Percentiles rank a stretch among this genome's conserved stretches.
Conservation (phyloP, 352 stramenopile species). For the Halophytophthora batemanensis region DNA sequence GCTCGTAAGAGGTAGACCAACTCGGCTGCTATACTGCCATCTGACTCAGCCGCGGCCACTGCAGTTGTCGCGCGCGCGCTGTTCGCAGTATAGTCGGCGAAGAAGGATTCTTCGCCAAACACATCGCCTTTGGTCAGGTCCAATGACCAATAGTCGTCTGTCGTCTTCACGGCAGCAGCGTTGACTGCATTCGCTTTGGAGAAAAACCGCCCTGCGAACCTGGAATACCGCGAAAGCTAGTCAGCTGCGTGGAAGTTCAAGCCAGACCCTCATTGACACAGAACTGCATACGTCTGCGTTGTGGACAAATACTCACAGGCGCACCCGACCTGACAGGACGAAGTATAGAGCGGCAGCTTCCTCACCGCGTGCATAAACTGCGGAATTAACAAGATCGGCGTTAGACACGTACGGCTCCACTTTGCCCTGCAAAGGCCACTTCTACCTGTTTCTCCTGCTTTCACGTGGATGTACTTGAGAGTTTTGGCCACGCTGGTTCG, state of each 20-base stretch:
- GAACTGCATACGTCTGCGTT: too few species aligned
- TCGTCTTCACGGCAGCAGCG: background rate
- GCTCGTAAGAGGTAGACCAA: constrained; percentile 24
- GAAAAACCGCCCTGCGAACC: constrained; percentile 5
- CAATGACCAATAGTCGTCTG: constrained; percentile 21
- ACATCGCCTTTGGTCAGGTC: constrained; percentile 32
- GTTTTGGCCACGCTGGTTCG: constrained; percentile 1
- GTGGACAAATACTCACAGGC: constrained; percentile 6
- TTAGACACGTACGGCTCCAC: too few species aligned
- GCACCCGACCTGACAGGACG: constrained; percentile 11
- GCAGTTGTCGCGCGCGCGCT: constrained; percentile 25
- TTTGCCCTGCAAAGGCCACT: too few species aligned
- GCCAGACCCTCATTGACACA: too few species aligned
- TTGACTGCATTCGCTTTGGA: background rate
- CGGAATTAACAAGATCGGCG: too few species aligned
- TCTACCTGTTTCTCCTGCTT: constrained; percentile 7
- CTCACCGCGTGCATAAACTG: constrained; percentile 11
- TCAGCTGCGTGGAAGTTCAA: too few species aligned
- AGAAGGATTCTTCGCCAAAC: constrained; percentile 42
- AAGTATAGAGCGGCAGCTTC: constrained; percentile 8
- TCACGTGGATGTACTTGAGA: constrained; percentile 5
- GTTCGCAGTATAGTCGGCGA: too few species aligned
- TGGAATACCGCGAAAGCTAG: too few species aligned
- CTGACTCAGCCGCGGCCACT: constrained; percentile 4
- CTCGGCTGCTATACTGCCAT: constrained; percentile 4